Conservation (phyloP, 108 stramenopile genomes). For the Nitzschia inconspicua region DNA sequence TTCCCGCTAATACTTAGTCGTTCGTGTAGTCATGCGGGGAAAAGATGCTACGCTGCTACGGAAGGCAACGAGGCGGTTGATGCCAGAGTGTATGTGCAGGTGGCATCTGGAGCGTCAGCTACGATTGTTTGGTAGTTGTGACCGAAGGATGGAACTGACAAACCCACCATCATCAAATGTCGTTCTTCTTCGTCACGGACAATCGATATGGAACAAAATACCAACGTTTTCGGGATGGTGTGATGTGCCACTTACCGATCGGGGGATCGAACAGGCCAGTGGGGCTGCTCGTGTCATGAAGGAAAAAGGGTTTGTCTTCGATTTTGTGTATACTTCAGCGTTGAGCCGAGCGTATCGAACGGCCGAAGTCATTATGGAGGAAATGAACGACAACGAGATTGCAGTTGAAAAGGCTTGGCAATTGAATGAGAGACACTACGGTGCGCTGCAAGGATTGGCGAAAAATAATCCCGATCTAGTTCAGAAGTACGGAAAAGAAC, state of each 20-base stretch:
- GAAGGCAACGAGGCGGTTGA: no score
- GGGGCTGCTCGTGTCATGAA: conserved; percentile 66
- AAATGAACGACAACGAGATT: conserved; percentile 27
- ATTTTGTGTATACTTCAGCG: conserved; percentile 85
- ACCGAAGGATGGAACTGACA: not conserved
- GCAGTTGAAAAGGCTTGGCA: conserved; percentile 9
- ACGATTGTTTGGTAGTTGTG: no score
- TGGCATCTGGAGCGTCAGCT: no score
- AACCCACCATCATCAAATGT: conserved; percentile 4
- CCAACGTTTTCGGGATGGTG: conserved; percentile 66
- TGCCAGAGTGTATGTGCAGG: no score
- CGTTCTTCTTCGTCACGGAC: conserved; percentile 34
- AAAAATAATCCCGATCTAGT: conserved; percentile 26
- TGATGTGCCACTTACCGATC: conserved; percentile 78
- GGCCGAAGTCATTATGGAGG: conserved; percentile 51
- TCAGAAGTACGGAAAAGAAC: conserved; percentile 16
- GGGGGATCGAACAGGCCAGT: conserved; percentile 73
- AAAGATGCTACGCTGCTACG: no score
- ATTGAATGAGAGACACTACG: conserved; percentile 44
- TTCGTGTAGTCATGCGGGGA: no score
- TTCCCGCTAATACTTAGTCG: no score
- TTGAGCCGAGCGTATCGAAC: conserved; percentile 80
- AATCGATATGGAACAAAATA: conserved; percentile 23
- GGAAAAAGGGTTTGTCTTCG: conserved; percentile 42
- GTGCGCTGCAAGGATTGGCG: conserved; percentile 30